Conservation (phyloP, 129 eudicot species). For the Flaveria brownii region DNA sequence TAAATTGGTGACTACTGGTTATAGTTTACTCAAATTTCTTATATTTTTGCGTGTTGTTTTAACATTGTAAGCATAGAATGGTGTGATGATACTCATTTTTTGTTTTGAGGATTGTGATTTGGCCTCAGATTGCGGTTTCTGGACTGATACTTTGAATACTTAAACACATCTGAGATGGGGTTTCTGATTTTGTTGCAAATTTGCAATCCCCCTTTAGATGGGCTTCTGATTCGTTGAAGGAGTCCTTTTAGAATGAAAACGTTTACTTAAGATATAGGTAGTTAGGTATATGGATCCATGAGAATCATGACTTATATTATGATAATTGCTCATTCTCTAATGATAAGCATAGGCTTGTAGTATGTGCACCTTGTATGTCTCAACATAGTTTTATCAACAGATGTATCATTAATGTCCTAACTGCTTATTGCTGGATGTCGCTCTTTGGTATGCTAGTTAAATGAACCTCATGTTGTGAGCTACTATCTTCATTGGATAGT, state of each 20-base stretch:
- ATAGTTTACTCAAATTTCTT: not conserved
- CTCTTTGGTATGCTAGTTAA: not conserved
- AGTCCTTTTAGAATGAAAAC: not conserved
- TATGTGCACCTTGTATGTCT: not conserved
- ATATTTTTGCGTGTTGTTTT: not conserved
- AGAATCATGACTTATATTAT: not conserved
- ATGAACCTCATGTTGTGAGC: not conserved
- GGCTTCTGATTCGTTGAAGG: not conserved
- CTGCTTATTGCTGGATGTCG: not conserved
- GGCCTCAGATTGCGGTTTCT: not conserved
- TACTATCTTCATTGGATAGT: not conserved
- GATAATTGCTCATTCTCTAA: not conserved
- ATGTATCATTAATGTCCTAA: not conserved
- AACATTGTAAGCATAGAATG: not conserved
- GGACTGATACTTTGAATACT: not conserved
- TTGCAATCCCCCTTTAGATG: not conserved
- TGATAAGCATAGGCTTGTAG: not conserved
- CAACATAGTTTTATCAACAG: not conserved
- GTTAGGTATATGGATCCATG: not conserved
- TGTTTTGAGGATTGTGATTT: not conserved
- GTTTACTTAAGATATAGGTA: not conserved
- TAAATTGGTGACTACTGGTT: not conserved
- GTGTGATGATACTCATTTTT: not conserved
- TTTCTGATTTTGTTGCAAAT: not conserved
- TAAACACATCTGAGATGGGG: not conserved